Evolutionary conservation across 495 filamentous ascomycete genomes (phyloP), one percentile per base, ranked within the genome.

Genomic region (Aspergillus campestris): DNA sequence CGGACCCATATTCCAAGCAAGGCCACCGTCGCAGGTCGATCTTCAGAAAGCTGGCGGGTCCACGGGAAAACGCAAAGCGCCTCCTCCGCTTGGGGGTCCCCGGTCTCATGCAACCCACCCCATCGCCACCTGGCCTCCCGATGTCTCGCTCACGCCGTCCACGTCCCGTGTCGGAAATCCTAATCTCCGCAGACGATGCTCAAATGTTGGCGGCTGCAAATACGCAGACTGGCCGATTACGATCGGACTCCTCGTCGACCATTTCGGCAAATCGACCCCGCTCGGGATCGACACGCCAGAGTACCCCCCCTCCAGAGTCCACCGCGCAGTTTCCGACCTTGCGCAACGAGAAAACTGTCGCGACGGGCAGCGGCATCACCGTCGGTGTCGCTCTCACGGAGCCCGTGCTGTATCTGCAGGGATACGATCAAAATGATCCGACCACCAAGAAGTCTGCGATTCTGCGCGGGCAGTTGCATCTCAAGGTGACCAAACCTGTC

Each of bases 361-460:
- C 83, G 6, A 79, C 82, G 24, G 85, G 83, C 35, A 85, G 80
- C 61, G 86, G 86, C 8, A 67, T 91, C 8, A 65, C 77, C 1
- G 82, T 86, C 41, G 84, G 78, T 1, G 84, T 91, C 28, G 69
- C 82, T 11, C 67, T 98, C 15, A 89, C 89, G 7, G 94, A 97
- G 58, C 91, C 94, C 1, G 83, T 87, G 8, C 72, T 98, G 3
- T 98, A 86, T 60, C 73, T 97, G 29, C 86, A 88, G 38, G 91
- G 92, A 0, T 94, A 95, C 56, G 91, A 96, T 55, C 87, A 91
- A 38, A 77, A 82, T 47, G 83, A 87, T 42, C 72, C 75, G 18
- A 72, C 65, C 33, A 75, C 80, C 7, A 79, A 85, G 38, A 81
- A 81, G 18, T 88, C 86, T 8, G 84, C 94, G 6, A 85, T 98